A percentile compares a stretch with the other conserved stretches of the same genome.
Conservation (phyloP, 2,329 filamentous ascomycete species). For the Cercospora sp. region DNA sequence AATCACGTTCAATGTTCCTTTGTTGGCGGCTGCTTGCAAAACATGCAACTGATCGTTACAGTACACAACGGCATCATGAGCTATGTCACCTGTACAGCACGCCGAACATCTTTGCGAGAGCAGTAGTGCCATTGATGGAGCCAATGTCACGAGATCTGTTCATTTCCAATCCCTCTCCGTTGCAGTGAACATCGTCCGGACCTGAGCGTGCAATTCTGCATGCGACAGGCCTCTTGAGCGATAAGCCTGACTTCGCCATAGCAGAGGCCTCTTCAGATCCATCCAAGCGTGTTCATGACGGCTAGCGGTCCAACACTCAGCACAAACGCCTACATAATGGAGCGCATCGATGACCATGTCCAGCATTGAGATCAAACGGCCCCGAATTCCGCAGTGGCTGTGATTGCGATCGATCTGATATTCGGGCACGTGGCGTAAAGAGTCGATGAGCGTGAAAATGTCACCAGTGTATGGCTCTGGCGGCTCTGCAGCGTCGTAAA, state of each 20-base stretch:
- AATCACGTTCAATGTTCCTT: too few species aligned
- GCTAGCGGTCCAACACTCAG: conserved; percentile 46
- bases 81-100: not conserved
- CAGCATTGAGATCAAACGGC: conserved; percentile 64
- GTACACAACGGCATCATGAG: too few species aligned
- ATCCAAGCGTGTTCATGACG: conserved; percentile 47
- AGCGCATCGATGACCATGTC: conserved; percentile 58
- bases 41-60: too few species aligned
- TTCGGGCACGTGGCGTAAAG: conserved; percentile 64
- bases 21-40: too few species aligned
- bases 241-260: conserved; percentile 41
- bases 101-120: not conserved
- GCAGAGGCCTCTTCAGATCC: conserved; percentile 46
- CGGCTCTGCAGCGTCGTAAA: conserved; percentile 44
- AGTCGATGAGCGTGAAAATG: conserved; percentile 60
- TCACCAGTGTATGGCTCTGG: conserved; percentile 59
- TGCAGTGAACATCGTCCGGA: conserved; percentile 37
- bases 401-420: conserved; percentile 77
- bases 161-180: conserved; percentile 37
- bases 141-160: not conserved
- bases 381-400: conserved; percentile 69
- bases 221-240: conserved; percentile 27
- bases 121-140: not conserved
- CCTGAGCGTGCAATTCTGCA: conserved; percentile 31
- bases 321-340: conserved; percentile 47